phyloP scores from a whole-genome alignment of 2,329 filamentous ascomycete species.

The Venturiaceae sp. region DNA sequence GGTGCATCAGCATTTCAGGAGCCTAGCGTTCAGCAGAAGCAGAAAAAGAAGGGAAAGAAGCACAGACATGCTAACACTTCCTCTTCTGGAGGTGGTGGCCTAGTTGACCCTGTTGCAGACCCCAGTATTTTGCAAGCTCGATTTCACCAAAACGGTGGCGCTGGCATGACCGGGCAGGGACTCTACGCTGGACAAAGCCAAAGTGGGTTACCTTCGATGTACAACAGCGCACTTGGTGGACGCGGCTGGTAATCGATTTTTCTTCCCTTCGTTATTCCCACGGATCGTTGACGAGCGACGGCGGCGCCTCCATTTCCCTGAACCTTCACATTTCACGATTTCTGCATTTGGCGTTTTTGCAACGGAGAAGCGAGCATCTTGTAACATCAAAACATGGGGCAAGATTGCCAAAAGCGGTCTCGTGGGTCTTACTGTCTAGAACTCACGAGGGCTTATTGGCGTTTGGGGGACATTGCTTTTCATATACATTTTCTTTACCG shows the following conservation, averaged over 20 bases:
- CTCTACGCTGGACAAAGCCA: constrained; percentile 69
- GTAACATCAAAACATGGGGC: background rate
- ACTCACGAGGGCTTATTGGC: background rate
- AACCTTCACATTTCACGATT: background rate
- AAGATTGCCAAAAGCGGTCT: background rate
- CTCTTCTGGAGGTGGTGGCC: constrained; percentile 90
- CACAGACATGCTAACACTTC: constrained; percentile 99
- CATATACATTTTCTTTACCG: background rate
- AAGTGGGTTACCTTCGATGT: constrained; percentile 94
- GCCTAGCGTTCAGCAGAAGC: constrained; percentile 82
- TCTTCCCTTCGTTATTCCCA: constrained; percentile 8
- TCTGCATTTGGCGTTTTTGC: constrained; percentile 3
- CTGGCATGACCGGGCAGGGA: constrained; percentile 71
- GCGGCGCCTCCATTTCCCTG: background rate
- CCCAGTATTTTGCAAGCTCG: constrained; percentile 98
- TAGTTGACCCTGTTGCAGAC: constrained; percentile 98
- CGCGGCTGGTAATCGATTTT: constrained; percentile 22
- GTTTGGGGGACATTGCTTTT: background rate
- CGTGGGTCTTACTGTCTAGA: background rate
- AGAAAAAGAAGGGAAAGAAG: constrained; percentile 99
- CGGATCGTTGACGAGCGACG: constrained; percentile 6
- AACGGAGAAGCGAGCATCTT: background rate
- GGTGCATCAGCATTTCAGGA: constrained; percentile 68
- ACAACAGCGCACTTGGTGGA: constrained; percentile 36
- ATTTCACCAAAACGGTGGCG: constrained; percentile 83